A percentile compares a stretch with the other conserved stretches of the same genome.
Evolutionary conservation across 148 eudicot genomes (phyloP).

Genomic region (Chenopodium suecicum): DNA sequence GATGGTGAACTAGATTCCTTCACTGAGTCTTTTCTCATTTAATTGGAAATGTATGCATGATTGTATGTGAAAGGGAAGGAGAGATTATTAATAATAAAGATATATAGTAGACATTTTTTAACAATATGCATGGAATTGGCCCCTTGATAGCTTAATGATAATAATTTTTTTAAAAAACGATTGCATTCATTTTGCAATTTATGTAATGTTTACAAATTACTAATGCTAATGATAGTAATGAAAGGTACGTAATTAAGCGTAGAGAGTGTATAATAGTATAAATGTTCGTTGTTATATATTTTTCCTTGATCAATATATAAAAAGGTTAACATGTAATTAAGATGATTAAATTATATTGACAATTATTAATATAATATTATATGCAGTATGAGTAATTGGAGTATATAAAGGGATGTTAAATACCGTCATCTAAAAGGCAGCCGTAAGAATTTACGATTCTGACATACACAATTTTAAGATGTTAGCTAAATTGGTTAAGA

Average conservation of each 20-base stretch:
- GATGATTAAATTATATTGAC: too few relatives aligned
- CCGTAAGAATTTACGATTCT: too few relatives aligned
- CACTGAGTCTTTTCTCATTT: slow-evolving; percentile 36
- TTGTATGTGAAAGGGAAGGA: neutral
- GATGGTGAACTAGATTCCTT: slow-evolving; percentile 35
- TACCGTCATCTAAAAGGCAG: too few relatives aligned
- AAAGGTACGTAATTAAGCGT: too few relatives aligned
- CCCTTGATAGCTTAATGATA: neutral
- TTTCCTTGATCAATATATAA: neutral
- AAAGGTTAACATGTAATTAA: neutral
- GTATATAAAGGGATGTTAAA: too few relatives aligned
- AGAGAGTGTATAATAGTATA: too few relatives aligned
- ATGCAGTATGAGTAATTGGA: too few relatives aligned
- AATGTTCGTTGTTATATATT: too few relatives aligned
- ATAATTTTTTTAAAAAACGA: neutral
- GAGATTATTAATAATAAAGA: neutral
- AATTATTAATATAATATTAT: too few relatives aligned
- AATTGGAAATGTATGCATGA: neutral
- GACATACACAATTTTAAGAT: too few relatives aligned
- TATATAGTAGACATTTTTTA: too few relatives aligned
- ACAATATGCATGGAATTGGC: neutral
- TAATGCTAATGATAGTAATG: neutral
- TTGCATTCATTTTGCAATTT: neutral
- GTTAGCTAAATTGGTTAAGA: neutral
- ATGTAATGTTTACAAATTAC: neutral